A percentile compares a stretch with the other conserved stretches of the same genome.
Evolutionary conservation across 2,329 filamentous ascomycete species (phyloP).

Genomic region (Fusarium chuoi): DNA sequence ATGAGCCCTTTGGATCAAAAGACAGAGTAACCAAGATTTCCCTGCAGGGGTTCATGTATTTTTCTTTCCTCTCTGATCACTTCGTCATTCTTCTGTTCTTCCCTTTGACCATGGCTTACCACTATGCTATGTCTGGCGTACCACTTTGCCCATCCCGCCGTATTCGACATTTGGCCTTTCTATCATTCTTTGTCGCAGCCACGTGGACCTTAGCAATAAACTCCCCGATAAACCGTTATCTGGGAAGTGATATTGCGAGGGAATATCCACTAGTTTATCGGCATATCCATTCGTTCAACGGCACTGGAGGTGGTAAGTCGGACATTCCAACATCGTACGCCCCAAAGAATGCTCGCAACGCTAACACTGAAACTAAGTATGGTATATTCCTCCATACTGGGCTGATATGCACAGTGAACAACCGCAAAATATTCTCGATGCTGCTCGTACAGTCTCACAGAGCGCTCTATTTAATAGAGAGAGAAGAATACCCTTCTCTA

Average conservation of each 20-base stretch:
- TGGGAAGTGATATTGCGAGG: not conserved
- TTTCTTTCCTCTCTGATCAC: not conserved
- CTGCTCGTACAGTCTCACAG: not conserved
- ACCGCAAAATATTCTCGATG: not conserved
- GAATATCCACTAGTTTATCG: not conserved
- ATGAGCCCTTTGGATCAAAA: not conserved
- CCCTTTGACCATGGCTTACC: not conserved
- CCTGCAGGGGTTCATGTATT: not conserved
- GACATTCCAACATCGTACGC: not conserved
- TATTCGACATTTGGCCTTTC: not conserved
- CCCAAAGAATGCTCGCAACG: not conserved
- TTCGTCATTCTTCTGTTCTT: not conserved
- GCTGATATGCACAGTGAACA: not conserved
- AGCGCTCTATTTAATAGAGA: not conserved
- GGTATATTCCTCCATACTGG: not conserved
- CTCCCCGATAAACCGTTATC: rapidly evolving
- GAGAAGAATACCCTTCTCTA: not conserved
- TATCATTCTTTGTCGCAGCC: not conserved
- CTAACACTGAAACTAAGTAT: not conserved
- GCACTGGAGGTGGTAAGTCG: not conserved
- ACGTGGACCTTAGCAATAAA: not conserved
- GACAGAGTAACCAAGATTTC: no score
- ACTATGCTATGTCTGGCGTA: no score
- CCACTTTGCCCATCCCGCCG: not conserved
- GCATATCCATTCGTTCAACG: not conserved